Percentiles rank a stretch among this genome's conserved stretches.
phyloP scores from a whole-genome alignment of 495 filamentous ascomycete genomes.

The Aspergillus indologenus region DNA sequence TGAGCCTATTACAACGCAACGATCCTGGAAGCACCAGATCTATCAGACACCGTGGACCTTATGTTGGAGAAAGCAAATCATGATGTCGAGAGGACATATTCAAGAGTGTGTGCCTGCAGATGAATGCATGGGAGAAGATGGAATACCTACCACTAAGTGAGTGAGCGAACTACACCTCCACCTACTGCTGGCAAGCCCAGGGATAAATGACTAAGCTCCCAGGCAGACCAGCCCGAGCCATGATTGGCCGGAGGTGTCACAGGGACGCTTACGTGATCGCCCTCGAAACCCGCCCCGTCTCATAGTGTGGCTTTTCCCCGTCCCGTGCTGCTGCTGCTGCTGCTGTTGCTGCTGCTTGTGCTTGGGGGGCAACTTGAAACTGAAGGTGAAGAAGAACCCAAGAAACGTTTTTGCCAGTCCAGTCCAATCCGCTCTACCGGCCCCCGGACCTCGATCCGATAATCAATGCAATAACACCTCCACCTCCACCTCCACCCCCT shows the following conservation, averaged over 20 bases:
- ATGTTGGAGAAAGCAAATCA: conserved; percentile 1
- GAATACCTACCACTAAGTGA: neutral
- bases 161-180: too few relatives aligned
- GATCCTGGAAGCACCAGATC: neutral
- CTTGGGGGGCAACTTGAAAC: conserved; percentile 16
- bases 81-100: neutral
- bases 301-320: conserved; percentile 40
- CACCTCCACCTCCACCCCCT: neutral
- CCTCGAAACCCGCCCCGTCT: conserved; percentile 21
- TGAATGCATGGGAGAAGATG: neutral
- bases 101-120: conserved; percentile 7
- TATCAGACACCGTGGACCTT: neutral
- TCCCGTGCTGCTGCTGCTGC: conserved; percentile 22
- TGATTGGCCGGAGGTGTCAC: conserved; percentile 1
- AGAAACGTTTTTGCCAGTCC: neutral
- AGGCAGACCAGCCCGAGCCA: neutral
- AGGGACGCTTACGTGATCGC: conserved; percentile 34
- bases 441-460: neutral
- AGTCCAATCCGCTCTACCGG: neutral
- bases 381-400: neutral
- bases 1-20: neutral
- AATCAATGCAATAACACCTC: neutral
- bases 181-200: too few relatives aligned
- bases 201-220: neutral
- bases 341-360: neutral